A percentile compares a stretch with the other conserved stretches of the same genome.
Evolutionary conservation across 2,329 filamentous ascomycete genomes (phyloP).

Genomic region (Diaporthe vaccinii): DNA sequence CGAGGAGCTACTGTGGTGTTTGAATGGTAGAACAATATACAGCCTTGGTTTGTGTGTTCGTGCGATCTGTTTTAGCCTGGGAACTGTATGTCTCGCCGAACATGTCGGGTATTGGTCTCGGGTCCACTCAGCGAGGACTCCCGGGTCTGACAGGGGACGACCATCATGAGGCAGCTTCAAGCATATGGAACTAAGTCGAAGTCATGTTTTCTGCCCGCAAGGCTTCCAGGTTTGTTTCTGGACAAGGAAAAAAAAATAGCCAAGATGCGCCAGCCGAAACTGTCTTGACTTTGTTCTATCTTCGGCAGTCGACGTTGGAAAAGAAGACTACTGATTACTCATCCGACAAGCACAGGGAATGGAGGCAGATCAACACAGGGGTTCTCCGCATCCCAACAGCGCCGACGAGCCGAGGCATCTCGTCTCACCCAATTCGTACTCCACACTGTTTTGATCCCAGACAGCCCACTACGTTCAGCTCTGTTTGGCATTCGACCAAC

Average conservation of each 20-base stretch:
- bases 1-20: no score
- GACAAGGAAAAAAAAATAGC: not conserved
- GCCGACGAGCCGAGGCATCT: constrained; percentile 26
- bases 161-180: not conserved
- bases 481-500: no score
- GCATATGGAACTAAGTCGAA: not conserved
- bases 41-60: no score
- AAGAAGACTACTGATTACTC: not conserved
- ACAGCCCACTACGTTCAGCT: not conserved
- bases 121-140: no score
- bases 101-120: no score
- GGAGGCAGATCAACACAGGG: not conserved
- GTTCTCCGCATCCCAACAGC: constrained; percentile 16
- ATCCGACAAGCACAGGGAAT: constrained; percentile 2
- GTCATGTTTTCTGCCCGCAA: not conserved
- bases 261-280: not conserved
- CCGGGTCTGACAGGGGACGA: not conserved
- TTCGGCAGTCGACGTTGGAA: not conserved
- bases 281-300: not conserved
- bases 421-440: not conserved
- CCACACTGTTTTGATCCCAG: not conserved
- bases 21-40: no score
- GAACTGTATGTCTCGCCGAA: no score
- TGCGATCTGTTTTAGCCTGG: no score
- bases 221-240: not conserved